Base-by-base conservation (phyloP, 768 basidiomycete genomes). In the Cyclocybe cylindracea region DNA sequence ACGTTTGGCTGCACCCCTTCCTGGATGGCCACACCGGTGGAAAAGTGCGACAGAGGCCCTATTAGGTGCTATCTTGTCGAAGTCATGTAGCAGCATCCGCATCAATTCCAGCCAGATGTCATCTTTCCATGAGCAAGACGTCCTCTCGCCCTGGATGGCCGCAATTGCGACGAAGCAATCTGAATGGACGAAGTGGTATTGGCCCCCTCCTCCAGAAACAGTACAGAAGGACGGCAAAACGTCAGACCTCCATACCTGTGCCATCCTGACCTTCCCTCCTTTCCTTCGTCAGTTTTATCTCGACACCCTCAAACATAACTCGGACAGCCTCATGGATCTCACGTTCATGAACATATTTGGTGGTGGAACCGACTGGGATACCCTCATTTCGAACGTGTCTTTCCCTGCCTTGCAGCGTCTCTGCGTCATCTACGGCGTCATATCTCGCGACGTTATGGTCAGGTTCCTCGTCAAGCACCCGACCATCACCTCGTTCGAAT, bases 271-370 rank as follows among this genome's bases (percentile, higher is more conserved):
- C 6, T 61, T 61, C 33, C 60, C 60, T 11, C 58, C 52, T 18
- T 57, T 59, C 29, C 51, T 61, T 31, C 53, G 60, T 18, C 60
- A 55, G 7, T 57, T 61, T 42, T 61, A 59, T 44, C 55, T 50
- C 40, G 51, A 58, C 42, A 49, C 51, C 2, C 55, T 61, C 14
- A 29, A 46, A 11, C 24, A 18, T n/a, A 56, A 59, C 33, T 38
- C 55, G 10, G 10, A 46, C 1, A 45, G 45, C 3, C 39, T 61
- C 5, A 57, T 55, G 7, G 42, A 48, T 7, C 48, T 61, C 4
- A 32, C 48, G 1, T 61, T 61, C 53, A 61, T 45, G 24, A 57
- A 55, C n/a, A 37, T 61, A n/a, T 61, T 57, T 19, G 55, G 57
- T 13, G 57, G 60, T 5, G 60, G 57, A 5, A 35, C 53, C 8